Evolutionary conservation across 768 basidiomycete genomes (phyloP), one percentile per base, ranked within the genome.

Genomic region (Rhodosporidiobolus sp.): DNA sequence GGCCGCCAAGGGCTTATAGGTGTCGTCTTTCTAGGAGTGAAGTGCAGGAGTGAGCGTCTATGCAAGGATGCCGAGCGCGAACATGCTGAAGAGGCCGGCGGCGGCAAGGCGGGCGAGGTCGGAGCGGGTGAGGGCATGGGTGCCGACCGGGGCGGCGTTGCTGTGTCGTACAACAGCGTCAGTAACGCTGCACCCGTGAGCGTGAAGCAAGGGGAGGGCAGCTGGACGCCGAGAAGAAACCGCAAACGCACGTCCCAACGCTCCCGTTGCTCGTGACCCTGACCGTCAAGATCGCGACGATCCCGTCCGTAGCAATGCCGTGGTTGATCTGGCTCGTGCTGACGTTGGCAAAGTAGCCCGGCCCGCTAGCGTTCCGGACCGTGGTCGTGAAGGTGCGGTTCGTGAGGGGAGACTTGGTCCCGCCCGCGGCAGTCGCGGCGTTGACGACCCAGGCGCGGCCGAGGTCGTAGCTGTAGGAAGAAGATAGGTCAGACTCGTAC

Each of bases 401-500:
- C 79, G n/a, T 83, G 82, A 64, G 52, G 30, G 85, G 80, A 11
- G 84, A 75, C 20, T 49, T 76, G 38, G 89, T 89, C 24, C 84
- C 83, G 1, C 89, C 92, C 1, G 84, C 83, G 30, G 81, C 79
- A 0, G 92, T 93, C 32, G 90, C 88, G 79, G 93, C 93, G 30
- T 90, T 91, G 34, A 94, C 83, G n/a, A 95, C 82, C 84, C 86
- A 89, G 79, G 96, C 92, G 34, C 93, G 88, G 20, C 88, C 92
- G 43, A 89, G 83, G 79, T 94, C 88, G 81, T 94, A 88, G 12
- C 87, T 86, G 28, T n/a, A 26, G 5, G 46, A 48, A 22, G 11
- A 12, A 11, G 24, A 28, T 5, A 7, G 5, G 38, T 54, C 38
- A 54, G 63, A n/a, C n/a, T n/a, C n/a, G n/a, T 24, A 3, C 11